Evolutionary conservation across 352 stramenopile species (phyloP), one percentile per base, ranked within the genome.

Genomic region (Phytopythium helicoides): DNA sequence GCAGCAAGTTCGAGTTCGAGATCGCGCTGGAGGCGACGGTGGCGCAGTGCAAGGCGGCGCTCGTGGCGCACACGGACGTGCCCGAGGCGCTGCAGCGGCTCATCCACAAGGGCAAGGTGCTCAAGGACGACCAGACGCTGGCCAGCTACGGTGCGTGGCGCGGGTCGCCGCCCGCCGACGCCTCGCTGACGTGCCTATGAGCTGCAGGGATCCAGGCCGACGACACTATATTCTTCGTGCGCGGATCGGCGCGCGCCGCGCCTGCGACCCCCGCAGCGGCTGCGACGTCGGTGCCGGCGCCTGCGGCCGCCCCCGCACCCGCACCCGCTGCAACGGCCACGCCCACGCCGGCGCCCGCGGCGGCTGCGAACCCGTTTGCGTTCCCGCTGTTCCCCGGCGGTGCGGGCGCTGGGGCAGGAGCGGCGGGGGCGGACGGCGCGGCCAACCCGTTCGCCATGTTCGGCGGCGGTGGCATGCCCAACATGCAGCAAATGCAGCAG

Each of bases 61-160:
- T 96, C 26, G 79, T 82, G 52, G 60, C 57, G 6, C 56, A 64
- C 47, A 92, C 86, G 23, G 75, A 88, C 35, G 85, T 96, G 15
- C 65, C 84, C 0, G 67, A 71, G n/a, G 54, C 70, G 41, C 81
- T 91, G 52, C 87, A 96, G 65, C 82, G 87, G 5, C 76, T 96
- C 50, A 95, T 96, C 52, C 89, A 87, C 68, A 93, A 94, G 62
- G 88, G 88, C 49, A 97, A 95, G 62, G 82, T 97, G 52, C 80
- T 97, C 50, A 93, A 96, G 62, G 87, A 97, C 62, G 87, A 95
- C 14, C 65, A 79, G 37, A 94, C 85, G 19, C 72, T 95, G 44
- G 66, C 70, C 18, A 89, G 80, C 61, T 96, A 95, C 65, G 81
- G 80, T 91, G 60, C 25, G 62, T 62, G n/a, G 40, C 25, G 11